Conservation (phyloP, 106 monocot species). For the Cymbidium sinense region DNA sequence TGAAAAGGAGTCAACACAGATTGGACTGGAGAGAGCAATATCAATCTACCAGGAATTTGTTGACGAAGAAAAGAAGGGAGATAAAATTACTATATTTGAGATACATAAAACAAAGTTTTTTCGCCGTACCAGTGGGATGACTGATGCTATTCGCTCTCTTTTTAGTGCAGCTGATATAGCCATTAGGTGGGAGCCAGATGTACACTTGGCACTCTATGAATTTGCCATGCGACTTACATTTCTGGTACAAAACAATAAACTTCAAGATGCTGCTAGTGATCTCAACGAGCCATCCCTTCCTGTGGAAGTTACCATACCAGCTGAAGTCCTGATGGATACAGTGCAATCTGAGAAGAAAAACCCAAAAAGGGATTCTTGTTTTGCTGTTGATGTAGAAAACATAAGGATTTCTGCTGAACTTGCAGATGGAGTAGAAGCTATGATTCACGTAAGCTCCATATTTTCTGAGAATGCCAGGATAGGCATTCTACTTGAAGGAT, state of each 20-base stretch:
- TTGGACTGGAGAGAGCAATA: slow-evolving; percentile 59
- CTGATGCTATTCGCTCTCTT: slow-evolving; percentile 62
- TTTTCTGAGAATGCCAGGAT: slow-evolving; percentile 86
- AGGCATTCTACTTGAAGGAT: slow-evolving; percentile 66
- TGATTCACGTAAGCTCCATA: slow-evolving; percentile 70
- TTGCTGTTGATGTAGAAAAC: slow-evolving; percentile 74
- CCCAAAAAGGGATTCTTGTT: slow-evolving; percentile 46
- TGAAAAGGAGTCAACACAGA: slow-evolving; percentile 56
- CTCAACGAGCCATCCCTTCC: slow-evolving; percentile 5
- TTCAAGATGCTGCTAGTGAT: slow-evolving; percentile 27
- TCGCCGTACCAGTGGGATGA: slow-evolving; percentile 50
- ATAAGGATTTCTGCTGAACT: slow-evolving; percentile 69
- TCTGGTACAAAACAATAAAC: slow-evolving; percentile 36
- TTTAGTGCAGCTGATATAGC: slow-evolving; percentile 79
- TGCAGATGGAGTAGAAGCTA: slow-evolving; percentile 77
- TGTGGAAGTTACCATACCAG: slow-evolving; percentile 13
- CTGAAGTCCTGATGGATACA: slow-evolving; percentile 16
- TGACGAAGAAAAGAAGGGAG: slow-evolving; percentile 30
- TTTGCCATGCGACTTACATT: slow-evolving; percentile 38
- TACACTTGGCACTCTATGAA: slow-evolving; percentile 63
- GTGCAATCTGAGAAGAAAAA: slow-evolving; percentile 30
- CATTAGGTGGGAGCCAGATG: slow-evolving; percentile 81
- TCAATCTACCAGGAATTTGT: slow-evolving; percentile 52
- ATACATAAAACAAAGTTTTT: slow-evolving; percentile 85
- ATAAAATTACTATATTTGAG: slow-evolving; percentile 63